A percentile compares a stretch with the other conserved stretches of the same genome.
Evolutionary conservation across 2,329 filamentous ascomycete species (phyloP).

Genomic region (Aureobasidium sp.): DNA sequence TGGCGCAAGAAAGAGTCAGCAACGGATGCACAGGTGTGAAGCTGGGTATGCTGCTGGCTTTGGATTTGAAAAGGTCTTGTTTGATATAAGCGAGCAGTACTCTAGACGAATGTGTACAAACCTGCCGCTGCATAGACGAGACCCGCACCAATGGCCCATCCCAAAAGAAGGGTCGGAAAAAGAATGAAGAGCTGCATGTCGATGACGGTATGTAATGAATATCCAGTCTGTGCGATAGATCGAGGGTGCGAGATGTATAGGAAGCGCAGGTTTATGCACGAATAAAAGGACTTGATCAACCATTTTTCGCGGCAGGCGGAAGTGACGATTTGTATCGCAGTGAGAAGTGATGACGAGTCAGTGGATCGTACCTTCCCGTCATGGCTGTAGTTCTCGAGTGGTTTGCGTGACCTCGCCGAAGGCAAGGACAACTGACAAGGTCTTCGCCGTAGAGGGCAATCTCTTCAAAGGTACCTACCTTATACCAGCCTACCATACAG

Average conservation of each 20-base stretch:
- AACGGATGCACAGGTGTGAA: background rate
- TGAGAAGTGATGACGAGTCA: background rate
- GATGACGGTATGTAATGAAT: background rate
- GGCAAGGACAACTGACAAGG: conserved; percentile 4
- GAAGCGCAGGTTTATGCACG: background rate
- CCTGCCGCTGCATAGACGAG: background rate
- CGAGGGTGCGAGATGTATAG: background rate
- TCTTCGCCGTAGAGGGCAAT: background rate
- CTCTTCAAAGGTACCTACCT: no score
- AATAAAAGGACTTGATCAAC: background rate
- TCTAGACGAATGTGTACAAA: background rate
- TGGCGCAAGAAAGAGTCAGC: background rate
- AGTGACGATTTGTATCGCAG: conserved; percentile 8
- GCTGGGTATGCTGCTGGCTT: background rate
- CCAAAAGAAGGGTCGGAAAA: background rate
- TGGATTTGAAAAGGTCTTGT: background rate
- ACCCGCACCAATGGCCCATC: background rate
- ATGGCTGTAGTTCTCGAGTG: background rate
- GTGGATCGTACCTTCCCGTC: background rate
- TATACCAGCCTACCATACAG: background rate
- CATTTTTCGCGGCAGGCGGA: background rate
- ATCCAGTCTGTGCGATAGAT: background rate
- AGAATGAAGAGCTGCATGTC: background rate
- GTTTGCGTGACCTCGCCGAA: background rate
- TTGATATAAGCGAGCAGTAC: background rate